Percentiles rank a stretch among this genome's conserved stretches.
These are phyloP conservation scores for Whalleya microplaca DNA, from an alignment of 2,329 filamentous ascomycete species.

Conservation along the genomic window DNA sequence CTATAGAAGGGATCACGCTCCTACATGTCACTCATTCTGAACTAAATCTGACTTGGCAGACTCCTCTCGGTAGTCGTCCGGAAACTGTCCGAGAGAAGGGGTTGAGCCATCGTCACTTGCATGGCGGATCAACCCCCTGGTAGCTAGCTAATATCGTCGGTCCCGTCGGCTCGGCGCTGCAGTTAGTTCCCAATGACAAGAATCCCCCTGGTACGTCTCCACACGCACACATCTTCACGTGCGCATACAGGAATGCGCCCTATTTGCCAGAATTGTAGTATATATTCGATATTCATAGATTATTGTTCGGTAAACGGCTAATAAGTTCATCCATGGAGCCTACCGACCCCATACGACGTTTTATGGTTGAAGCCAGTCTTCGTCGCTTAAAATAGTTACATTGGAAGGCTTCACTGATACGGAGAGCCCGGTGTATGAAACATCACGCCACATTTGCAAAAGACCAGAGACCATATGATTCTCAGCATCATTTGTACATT, in stretches of 20 bases:
- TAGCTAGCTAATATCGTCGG: constrained; percentile 1
- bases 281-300: not conserved
- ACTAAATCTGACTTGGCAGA: not conserved
- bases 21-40: too few species aligned
- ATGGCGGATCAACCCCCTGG: constrained; percentile 4
- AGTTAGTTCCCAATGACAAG: not conserved
- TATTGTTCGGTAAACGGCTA: not conserved
- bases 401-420: not conserved
- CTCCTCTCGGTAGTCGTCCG: not conserved
- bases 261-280: not conserved
- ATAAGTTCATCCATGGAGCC: not conserved
- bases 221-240: not conserved
- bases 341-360: not conserved
- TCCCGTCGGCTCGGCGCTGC: not conserved
- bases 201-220: not conserved
- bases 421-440: too few species aligned
- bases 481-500: not conserved
- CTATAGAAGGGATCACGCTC: too few species aligned
- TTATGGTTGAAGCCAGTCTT: not conserved
- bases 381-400: not conserved
- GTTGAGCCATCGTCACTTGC: constrained; percentile 8
- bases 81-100: not conserved
- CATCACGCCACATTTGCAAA: too few species aligned
- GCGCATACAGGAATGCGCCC: not conserved
- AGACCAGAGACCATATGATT: too few species aligned